Percentiles rank a stretch among this genome's conserved stretches.
phyloP scores from a whole-genome alignment of 495 filamentous ascomycete species.

The Penicillium chermesinum region DNA sequence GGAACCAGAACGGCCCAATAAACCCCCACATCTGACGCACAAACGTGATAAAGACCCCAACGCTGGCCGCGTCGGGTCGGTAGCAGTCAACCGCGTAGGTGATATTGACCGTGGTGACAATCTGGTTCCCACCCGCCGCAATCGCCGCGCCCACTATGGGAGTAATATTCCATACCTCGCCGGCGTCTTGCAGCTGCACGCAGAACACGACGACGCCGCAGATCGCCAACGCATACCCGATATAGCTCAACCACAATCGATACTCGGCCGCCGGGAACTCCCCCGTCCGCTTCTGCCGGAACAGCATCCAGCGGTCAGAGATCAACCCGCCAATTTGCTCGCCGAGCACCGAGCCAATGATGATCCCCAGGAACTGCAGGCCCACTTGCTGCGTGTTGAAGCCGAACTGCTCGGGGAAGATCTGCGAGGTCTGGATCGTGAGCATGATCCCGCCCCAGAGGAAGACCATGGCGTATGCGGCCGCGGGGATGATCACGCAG shows the following conservation, averaged over 20 bases:
- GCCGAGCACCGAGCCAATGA: constrained; percentile 52
- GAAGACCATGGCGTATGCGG: constrained; percentile 52
- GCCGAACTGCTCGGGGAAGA: constrained; percentile 45
- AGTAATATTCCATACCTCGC: constrained; percentile 42
- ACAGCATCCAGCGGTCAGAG: constrained; percentile 49
- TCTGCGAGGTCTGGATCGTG: constrained; percentile 50
- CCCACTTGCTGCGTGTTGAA: constrained; percentile 51
- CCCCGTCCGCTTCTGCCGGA: constrained; percentile 19
- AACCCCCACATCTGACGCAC: constrained; percentile 53
- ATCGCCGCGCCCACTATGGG: constrained; percentile 49
- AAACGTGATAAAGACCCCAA: constrained; percentile 55
- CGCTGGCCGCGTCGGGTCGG: constrained; percentile 41
- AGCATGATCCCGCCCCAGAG: constrained; percentile 42
- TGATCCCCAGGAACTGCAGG: constrained; percentile 48
- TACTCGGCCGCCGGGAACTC: constrained; percentile 36
- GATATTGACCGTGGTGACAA: constrained; percentile 52
- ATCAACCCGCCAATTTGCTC: constrained; percentile 50
- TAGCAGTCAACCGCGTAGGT: constrained; percentile 55
- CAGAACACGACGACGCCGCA: constrained; percentile 48
- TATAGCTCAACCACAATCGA: constrained; percentile 51
- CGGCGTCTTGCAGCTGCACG: constrained; percentile 39
- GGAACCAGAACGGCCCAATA: constrained; percentile 56
- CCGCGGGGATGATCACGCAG: constrained; percentile 43
- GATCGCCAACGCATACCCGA: constrained; percentile 44
- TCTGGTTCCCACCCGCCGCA: constrained; percentile 49